A percentile compares a stretch with the other conserved stretches of the same genome.
phyloP scores from a whole-genome alignment of 805 yeast species.

The Schwanniomyces vanrijiae region DNA sequence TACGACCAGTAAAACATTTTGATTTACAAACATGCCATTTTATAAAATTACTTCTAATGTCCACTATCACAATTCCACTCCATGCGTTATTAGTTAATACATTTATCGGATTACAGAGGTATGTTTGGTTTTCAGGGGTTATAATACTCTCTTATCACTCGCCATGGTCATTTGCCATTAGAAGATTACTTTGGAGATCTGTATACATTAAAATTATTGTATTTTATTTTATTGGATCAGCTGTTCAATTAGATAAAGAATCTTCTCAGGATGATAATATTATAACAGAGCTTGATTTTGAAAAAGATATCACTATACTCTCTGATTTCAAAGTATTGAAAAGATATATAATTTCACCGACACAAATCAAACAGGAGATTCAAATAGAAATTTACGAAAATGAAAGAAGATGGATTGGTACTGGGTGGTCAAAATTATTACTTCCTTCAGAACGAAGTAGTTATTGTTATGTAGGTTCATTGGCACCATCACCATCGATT shows the following conservation, averaged over 20 bases:
- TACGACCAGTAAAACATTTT: conserved; percentile 38
- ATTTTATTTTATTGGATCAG: conserved; percentile 43
- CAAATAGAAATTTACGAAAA: conserved; percentile 54
- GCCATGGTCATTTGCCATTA: conserved; percentile 45
- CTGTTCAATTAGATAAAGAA: conserved; percentile 16
- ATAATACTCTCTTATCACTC: conserved; percentile 45
- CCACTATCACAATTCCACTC: conserved; percentile 42
- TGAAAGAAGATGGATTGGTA: conserved; percentile 61
- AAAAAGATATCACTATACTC: conserved; percentile 15
- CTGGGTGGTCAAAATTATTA: conserved; percentile 56
- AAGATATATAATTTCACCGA: conserved; percentile 38
- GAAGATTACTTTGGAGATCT: conserved; percentile 53
- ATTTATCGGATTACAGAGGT: conserved; percentile 31
- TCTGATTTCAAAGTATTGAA: conserved; percentile 39
- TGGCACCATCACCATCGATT: conserved; percentile 25
- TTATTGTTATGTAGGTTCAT: conserved; percentile 44
- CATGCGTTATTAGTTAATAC: conserved; percentile 36
- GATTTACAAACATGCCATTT: conserved; percentile 25
- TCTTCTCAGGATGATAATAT: conserved; percentile 2
- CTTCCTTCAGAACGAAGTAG: conserved; percentile 53
- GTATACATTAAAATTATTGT: conserved; percentile 38
- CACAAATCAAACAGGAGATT: conserved; percentile 46
- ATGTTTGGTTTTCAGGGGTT: conserved; percentile 37
- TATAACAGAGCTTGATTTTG: conserved; percentile 14
- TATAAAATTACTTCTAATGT: conserved; percentile 27